Evolutionary conservation across 2,329 filamentous ascomycete genomes (phyloP), one percentile per base, ranked within the genome.

Genomic region (Phyllachora maydis): DNA sequence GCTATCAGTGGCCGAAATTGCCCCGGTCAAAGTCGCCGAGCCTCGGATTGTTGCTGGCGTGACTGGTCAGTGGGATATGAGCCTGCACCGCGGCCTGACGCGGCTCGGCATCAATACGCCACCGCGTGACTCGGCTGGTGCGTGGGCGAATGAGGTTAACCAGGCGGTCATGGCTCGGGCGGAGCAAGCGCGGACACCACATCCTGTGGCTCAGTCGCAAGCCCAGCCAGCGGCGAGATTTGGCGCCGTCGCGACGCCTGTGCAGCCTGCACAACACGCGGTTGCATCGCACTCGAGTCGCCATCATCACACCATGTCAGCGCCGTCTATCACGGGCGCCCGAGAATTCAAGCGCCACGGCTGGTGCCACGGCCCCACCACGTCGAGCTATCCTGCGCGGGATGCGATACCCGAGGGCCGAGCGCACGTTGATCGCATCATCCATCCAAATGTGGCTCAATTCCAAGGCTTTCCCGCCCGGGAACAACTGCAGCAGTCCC

Each of bases 261-360:
- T n/a, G n/a, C n/a, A n/a, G n/a, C n/a, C n/a, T n/a, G n/a, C n/a
- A n/a, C n/a, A n/a, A n/a, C n/a, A n/a, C n/a, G n/a, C n/a, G n/a
- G n/a, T n/a, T n/a, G n/a, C n/a, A n/a, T n/a, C n/a, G n/a, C n/a
- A n/a, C n/a, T n/a, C n/a, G 2, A 35, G 34, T 31, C 38, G 41
- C 12, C 61, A 66, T 27, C 61, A 68, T 17, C 57, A 70, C 27
- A 66, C 64, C 10, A 56, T 65, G 47, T 70, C 65, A 4, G 64
- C 65, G 2, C 65, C 65, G 1, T 51, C 55, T 0, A 47, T 60
- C 16, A 50, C 57, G 7, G 66, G 62, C 1, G 54, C 63, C 4
- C 57, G 65, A 6, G 67, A 65, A 31, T 52, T 50, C 15, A 77
- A 75, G 38, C 61, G 75, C 3, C 68, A 72, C 28, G 75, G 60